Conservation (phyloP, 495 filamentous ascomycete genomes). For the Penicillium argentinense region DNA sequence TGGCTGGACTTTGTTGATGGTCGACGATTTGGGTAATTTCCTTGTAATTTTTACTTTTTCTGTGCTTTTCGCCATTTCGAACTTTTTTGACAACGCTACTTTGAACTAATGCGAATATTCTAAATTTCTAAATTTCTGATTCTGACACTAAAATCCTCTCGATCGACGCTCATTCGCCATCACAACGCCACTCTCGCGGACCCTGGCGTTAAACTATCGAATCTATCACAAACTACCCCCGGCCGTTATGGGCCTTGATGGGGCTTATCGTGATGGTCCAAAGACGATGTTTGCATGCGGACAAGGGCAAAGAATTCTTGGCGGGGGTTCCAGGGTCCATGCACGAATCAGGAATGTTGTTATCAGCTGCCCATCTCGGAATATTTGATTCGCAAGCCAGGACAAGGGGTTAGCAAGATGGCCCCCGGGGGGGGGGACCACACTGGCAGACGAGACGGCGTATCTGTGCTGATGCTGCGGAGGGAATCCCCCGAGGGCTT, state of each 20-base stretch:
- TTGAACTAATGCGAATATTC: not conserved
- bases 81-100: not conserved
- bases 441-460: no score
- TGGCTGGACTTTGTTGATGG: not conserved
- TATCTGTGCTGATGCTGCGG: no score
- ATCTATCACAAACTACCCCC: conserved; percentile 21
- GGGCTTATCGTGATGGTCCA: conserved; percentile 20
- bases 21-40: not conserved
- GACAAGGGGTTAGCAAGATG: conserved; percentile 4
- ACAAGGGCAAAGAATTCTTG: conserved; percentile 1
- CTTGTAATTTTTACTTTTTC: conserved; percentile 2
- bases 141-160: not conserved
- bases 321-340: conserved; percentile 13
- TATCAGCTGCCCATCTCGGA: conserved; percentile 22
- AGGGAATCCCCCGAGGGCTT: conserved; percentile 5
- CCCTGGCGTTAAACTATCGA: conserved; percentile 18
- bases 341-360: conserved; percentile 26
- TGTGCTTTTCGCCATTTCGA: conserved; percentile 1
- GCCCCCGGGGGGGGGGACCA: no score
- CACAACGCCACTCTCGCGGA: conserved; percentile 10
- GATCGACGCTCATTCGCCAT: conserved; percentile 4
- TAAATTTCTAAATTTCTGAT: not conserved
- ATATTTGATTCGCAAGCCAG: conserved; percentile 10
- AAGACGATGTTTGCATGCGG: conserved; percentile 17
- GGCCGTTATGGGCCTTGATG: conserved; percentile 14